A percentile compares a stretch with the other conserved stretches of the same genome.
Evolutionary conservation across 768 basidiomycete genomes (phyloP).

Genomic region (Steccherinum ochraceum): DNA sequence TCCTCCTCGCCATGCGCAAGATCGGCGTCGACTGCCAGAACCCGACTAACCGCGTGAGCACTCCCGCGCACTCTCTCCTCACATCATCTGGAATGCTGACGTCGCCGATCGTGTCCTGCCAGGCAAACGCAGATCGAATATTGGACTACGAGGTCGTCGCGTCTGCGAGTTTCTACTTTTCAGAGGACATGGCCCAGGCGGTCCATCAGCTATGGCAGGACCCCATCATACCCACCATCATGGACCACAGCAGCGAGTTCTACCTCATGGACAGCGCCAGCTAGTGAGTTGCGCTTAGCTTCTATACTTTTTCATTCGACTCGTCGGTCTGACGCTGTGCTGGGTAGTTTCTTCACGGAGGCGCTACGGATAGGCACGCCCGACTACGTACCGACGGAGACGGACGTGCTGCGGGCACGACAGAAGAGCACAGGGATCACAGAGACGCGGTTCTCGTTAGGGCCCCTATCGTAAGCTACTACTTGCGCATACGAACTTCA

Average conservation of each 20-base stretch:
- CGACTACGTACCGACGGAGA: conserved; percentile 81
- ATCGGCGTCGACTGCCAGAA: conserved; percentile 73
- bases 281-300: conserved; percentile 47
- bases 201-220: conserved; percentile 69
- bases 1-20: conserved; percentile 83
- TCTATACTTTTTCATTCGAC: conserved; percentile 1
- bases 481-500: not conserved
- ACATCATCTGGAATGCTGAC: not conserved
- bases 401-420: conserved; percentile 83
- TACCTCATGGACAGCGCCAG: conserved; percentile 93
- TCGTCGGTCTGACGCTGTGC: not conserved
- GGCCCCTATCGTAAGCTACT: conserved; percentile 32
- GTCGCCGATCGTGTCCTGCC: conserved; percentile 11
- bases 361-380: conserved; percentile 76
- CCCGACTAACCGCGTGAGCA: conserved; percentile 52
- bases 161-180: conserved; percentile 39
- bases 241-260: conserved; percentile 67
- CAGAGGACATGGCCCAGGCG: conserved; percentile 61
- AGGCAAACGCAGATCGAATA: conserved; percentile 52
- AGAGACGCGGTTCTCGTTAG: conserved; percentile 79
- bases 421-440: conserved; percentile 87
- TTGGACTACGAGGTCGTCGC: conserved; percentile 49
- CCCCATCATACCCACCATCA: conserved; percentile 42
- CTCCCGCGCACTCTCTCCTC: not conserved
- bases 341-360: conserved; percentile 73